A percentile compares a stretch with the other conserved stretches of the same genome.
These are phyloP conservation scores for Ogataea nakhonphanomensis DNA, from an alignment of 805 yeast genomes.

Conservation along the genomic window DNA sequence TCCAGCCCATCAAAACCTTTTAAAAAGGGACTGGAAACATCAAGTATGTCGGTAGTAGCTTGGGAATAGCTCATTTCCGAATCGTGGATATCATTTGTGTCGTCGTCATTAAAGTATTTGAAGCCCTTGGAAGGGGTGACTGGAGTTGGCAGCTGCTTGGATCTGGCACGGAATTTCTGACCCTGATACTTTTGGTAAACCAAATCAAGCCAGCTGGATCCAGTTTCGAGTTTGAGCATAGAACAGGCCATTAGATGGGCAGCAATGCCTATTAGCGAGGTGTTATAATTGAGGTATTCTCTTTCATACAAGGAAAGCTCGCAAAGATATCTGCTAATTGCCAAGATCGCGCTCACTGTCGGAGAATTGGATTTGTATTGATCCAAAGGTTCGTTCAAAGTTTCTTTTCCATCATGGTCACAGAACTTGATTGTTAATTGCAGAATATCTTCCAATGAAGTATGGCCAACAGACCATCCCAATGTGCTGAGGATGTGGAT, in stretches of 20 bases:
- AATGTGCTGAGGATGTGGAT: constrained; percentile 39
- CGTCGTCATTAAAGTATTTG: constrained; percentile 17
- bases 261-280: constrained; percentile 45
- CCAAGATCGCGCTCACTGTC: constrained; percentile 49
- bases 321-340: constrained; percentile 51
- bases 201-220: constrained; percentile 34
- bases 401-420: constrained; percentile 33
- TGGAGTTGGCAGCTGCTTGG: constrained; percentile 24
- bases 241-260: constrained; percentile 55
- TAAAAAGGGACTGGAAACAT: constrained; percentile 45
- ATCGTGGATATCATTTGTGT: constrained; percentile 14
- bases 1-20: constrained; percentile 43
- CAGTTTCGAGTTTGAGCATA: constrained; percentile 47
- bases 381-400: constrained; percentile 25
- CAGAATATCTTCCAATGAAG: constrained; percentile 50
- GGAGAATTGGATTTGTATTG: constrained; percentile 32
- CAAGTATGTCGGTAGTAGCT: constrained; percentile 30
- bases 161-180: constrained; percentile 10
- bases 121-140: constrained; percentile 25
- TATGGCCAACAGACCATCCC: constrained; percentile 42
- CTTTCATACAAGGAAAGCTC: constrained; percentile 52
- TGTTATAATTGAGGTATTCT: constrained; percentile 39
- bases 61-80: constrained; percentile 14
- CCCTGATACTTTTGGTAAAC: constrained; percentile 17
- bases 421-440: constrained; percentile 37